A percentile compares a stretch with the other conserved stretches of the same genome.
Evolutionary conservation across 2,329 filamentous ascomycete genomes (phyloP).

Genomic region (Falciphora oryzae): DNA sequence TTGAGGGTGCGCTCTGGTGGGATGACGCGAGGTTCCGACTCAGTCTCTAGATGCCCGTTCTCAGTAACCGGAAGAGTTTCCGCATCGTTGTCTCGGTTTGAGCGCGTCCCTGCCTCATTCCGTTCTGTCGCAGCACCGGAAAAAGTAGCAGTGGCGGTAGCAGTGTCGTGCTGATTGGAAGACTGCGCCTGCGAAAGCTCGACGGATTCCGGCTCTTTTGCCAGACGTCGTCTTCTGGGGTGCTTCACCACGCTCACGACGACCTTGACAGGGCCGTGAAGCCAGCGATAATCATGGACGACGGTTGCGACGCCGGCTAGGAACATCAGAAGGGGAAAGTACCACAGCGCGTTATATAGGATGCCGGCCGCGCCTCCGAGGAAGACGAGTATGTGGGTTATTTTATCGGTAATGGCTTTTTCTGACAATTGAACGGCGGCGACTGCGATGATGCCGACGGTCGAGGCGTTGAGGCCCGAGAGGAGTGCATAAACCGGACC

Average conservation of each 20-base stretch:
- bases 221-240: too few species aligned
- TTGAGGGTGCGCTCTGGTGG: conserved; percentile 28
- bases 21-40: conserved; percentile 27
- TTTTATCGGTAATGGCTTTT: conserved; percentile 60
- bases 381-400: conserved; percentile 60
- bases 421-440: conserved; percentile 62
- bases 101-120: too few species aligned
- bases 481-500: conserved; percentile 63
- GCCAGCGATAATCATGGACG: conserved; percentile 49
- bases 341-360: conserved; percentile 69
- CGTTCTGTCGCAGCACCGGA: too few species aligned
- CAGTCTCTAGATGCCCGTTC: too few species aligned
- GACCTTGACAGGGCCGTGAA: conserved; percentile 25
- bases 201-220: too few species aligned
- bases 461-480: conserved; percentile 65
- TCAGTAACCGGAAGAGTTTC: too few species aligned
- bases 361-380: conserved; percentile 58
- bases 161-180: too few species aligned
- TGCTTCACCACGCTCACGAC: too few species aligned
- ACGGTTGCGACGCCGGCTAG: conserved; percentile 46
- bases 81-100: too few species aligned
- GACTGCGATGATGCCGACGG: conserved; percentile 65
- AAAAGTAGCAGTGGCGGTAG: too few species aligned
- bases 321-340: conserved; percentile 61
- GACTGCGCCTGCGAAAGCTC: too few species aligned